Evolutionary conservation across 352 stramenopile species (phyloP).

Genomic region (Aphanomyces cochlioides): DNA sequence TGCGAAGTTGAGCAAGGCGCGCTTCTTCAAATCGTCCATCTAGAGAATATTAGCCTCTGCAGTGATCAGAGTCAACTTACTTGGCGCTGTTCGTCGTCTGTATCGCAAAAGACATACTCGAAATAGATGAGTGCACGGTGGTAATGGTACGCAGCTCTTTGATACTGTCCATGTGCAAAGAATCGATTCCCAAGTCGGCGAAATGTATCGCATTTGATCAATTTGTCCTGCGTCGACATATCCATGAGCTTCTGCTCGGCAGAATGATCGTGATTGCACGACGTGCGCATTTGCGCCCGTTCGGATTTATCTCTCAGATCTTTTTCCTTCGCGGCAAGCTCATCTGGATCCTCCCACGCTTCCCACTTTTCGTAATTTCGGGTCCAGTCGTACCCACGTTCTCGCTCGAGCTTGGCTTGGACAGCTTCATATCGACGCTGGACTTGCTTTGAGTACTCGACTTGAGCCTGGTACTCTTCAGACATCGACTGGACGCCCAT

Average conservation of each 20-base stretch:
- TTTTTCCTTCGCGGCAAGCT: constrained; percentile 62
- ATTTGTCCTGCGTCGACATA: constrained; percentile 63
- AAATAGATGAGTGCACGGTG: constrained; percentile 82
- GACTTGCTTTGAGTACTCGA: constrained; percentile 41
- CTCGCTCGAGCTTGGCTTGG: constrained; percentile 19
- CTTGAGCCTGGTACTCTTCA: constrained; percentile 35
- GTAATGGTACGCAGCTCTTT: constrained; percentile 75
- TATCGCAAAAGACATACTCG: constrained; percentile 82
- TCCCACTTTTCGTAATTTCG: constrained; percentile 75
- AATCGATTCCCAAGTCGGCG: constrained; percentile 65
- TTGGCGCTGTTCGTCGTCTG: constrained; percentile 44
- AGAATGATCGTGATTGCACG: constrained; percentile 84
- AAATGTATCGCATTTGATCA: constrained; percentile 63
- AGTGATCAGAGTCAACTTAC: neutral
- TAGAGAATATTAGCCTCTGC: neutral
- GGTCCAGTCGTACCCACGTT: constrained; percentile 63
- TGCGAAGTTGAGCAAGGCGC: constrained; percentile 69
- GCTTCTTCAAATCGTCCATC: constrained; percentile 52
- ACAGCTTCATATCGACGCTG: constrained; percentile 42
- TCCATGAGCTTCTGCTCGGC: constrained; percentile 86
- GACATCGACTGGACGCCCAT: constrained; percentile 35
- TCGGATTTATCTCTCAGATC: constrained; percentile 59
- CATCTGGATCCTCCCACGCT: constrained; percentile 72
- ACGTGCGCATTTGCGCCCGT: constrained; percentile 43
- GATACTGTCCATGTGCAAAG: constrained; percentile 74